Conservation (phyloP, 352 stramenopile species). For the Phytopythium delawarense region DNA sequence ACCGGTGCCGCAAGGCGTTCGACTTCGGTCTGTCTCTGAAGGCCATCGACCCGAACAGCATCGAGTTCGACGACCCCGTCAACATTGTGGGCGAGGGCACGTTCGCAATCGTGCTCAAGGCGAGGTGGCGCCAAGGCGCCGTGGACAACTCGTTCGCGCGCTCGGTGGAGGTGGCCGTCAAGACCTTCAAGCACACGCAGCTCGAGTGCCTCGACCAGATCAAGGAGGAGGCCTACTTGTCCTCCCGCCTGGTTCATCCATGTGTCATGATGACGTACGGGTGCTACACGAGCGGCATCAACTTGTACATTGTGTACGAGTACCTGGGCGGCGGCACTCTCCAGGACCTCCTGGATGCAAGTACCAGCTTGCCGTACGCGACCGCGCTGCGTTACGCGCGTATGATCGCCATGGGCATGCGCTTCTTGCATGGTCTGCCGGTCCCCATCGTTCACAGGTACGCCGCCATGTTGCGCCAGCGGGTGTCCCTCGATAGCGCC, state of each 20-base stretch:
- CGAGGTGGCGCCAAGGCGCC: constrained; percentile 56
- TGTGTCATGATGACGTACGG: constrained; percentile 85
- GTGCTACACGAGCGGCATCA: constrained; percentile 74
- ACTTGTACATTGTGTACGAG: constrained; percentile 82
- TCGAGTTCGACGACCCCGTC: constrained; percentile 76
- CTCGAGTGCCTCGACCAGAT: constrained; percentile 76
- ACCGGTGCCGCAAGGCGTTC: constrained; percentile 64
- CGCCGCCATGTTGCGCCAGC: neutral
- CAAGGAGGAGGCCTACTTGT: constrained; percentile 79
- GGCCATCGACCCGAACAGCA: constrained; percentile 65
- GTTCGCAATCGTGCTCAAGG: constrained; percentile 74
- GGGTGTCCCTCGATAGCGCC: neutral
- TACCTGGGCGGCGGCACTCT: constrained; percentile 79
- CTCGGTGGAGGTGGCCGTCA: constrained; percentile 71
- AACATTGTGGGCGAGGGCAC: constrained; percentile 79
- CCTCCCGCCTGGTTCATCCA: constrained; percentile 70
- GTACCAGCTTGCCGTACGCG: constrained; percentile 48
- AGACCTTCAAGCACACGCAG: constrained; percentile 78
- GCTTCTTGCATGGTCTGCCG: constrained; percentile 65
- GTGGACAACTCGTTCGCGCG: constrained; percentile 35
- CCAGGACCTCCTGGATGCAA: constrained; percentile 65
- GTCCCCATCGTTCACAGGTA: constrained; percentile 77
- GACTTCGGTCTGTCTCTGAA: constrained; percentile 79
- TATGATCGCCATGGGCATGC: constrained; percentile 81
- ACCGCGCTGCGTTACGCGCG: constrained; percentile 66